Percentiles rank a stretch among this genome's conserved stretches.
Evolutionary conservation across 257 asterid genomes (phyloP).

Genomic region (Rauvolfia tetraphylla): DNA sequence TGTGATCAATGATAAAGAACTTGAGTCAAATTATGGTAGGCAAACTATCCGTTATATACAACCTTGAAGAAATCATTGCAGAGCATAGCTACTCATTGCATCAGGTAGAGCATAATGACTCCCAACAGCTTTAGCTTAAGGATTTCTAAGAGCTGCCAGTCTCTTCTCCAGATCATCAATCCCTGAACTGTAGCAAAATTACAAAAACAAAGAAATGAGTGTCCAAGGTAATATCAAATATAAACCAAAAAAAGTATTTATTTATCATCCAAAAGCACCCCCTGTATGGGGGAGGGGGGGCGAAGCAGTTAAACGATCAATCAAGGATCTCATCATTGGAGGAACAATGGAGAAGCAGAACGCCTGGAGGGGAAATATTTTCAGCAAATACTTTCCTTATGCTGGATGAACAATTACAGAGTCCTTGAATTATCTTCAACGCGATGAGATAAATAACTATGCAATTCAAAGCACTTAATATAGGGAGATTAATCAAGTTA

Average conservation of each 20-base stretch:
- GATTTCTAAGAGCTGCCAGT: conserved; percentile 80
- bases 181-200: conserved; percentile 45
- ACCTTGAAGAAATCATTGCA: neutral
- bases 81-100: neutral
- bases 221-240: neutral
- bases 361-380: neutral
- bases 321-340: neutral
- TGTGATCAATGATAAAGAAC: conserved; percentile 4
- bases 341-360: neutral
- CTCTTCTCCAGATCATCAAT: conserved; percentile 74
- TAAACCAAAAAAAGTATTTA: neutral
- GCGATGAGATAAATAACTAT: too few species aligned
- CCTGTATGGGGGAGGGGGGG: too few species aligned
- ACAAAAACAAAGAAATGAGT: neutral
- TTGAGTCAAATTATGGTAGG: neutral
- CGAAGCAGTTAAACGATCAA: neutral
- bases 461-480: neutral
- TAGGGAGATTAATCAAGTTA: neutral
- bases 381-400: neutral
- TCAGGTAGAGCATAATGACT: neutral
- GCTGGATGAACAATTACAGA: too few species aligned
- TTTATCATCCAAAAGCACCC: neutral
- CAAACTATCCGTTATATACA: neutral
- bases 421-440: too few species aligned
- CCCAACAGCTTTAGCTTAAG: conserved; percentile 20